These are phyloP conservation scores for Paralagenidium karlingii DNA, from an alignment of 352 stramenopile species.

Conservation along the genomic window DNA sequence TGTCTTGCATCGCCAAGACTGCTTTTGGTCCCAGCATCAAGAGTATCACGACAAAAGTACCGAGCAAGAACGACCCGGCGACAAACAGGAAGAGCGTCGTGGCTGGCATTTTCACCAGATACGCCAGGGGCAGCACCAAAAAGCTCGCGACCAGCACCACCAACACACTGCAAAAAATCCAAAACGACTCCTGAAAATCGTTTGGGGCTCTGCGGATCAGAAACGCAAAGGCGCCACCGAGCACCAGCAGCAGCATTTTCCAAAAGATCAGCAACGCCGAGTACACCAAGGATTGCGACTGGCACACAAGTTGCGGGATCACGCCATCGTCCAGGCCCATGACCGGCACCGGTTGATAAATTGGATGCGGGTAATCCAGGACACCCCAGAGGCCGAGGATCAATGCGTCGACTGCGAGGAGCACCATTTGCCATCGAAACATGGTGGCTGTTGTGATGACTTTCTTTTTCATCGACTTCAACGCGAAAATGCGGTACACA, in stretches of 20 bases:
- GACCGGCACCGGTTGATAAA: constrained; percentile 7
- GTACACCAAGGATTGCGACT: constrained; percentile 36
- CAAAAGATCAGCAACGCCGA: constrained; percentile 35
- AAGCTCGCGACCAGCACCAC: constrained; percentile 35
- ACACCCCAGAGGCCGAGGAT: constrained; percentile 24
- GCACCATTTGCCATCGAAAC: constrained; percentile 21
- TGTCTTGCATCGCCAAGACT: too few relatives aligned
- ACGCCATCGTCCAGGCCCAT: too few relatives aligned
- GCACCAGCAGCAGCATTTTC: constrained; percentile 31
- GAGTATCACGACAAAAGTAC: background rate
- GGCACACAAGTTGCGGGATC: constrained; percentile 15
- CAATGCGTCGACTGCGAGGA: constrained; percentile 17
- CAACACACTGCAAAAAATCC: constrained; percentile 33
- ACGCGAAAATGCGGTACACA: constrained; percentile 43
- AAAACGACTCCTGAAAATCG: constrained; percentile 55
- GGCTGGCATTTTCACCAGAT: constrained; percentile 24
- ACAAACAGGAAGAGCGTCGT: background rate
- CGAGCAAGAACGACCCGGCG: background rate
- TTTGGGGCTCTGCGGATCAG: constrained; percentile 46
- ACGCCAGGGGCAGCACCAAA: constrained; percentile 33
- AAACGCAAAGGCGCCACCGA: constrained; percentile 33
- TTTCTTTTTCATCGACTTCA: constrained; percentile 22
- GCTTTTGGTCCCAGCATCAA: background rate
- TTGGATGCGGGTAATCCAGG: constrained; percentile 19
- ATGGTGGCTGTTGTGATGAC: constrained; percentile 21